Conservation (phyloP, 257 asterid species). For the Coffea eugenioides region DNA sequence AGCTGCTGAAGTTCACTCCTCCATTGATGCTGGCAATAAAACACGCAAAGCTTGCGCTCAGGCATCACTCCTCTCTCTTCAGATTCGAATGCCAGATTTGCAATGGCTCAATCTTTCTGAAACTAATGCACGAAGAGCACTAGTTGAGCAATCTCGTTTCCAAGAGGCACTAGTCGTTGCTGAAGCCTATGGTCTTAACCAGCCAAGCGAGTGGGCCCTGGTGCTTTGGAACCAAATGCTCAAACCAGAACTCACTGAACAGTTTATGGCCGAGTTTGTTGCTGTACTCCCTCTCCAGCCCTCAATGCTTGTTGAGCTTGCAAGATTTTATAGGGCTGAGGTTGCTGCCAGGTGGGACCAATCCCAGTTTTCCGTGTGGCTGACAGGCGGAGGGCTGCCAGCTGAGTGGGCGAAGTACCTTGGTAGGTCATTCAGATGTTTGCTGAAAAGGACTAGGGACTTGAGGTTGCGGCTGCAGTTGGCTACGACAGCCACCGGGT, state of each 20-base stretch:
- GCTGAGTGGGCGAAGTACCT: slow-evolving; percentile 93
- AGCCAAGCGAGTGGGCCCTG: slow-evolving; percentile 95
- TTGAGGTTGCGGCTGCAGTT: slow-evolving; percentile 62
- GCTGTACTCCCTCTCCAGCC: slow-evolving; percentile 92
- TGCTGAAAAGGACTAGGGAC: slow-evolving; percentile 80
- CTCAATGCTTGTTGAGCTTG: slow-evolving; percentile 91
- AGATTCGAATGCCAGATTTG: slow-evolving; percentile 94
- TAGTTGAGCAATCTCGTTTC: slow-evolving; percentile 86
- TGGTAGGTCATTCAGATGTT: slow-evolving; percentile 79
- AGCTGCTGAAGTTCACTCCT: slow-evolving; percentile 94
- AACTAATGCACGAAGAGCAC: slow-evolving; percentile 81
- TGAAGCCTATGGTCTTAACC: slow-evolving; percentile 94
- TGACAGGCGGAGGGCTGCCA: slow-evolving; percentile 88
- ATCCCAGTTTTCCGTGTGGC: slow-evolving; percentile 90
- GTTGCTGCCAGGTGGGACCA: slow-evolving; percentile 96
- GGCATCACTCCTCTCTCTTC: slow-evolving; percentile 94
- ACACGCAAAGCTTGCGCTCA: slow-evolving; percentile 83
- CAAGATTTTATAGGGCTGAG: slow-evolving; percentile 84
- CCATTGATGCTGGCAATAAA: slow-evolving; percentile 91
- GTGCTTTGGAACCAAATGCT: slow-evolving; percentile 99
- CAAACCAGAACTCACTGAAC: slow-evolving; percentile 85
- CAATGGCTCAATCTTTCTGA: slow-evolving; percentile 83
- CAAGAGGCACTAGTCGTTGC: slow-evolving; percentile 96
- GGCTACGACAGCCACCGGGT: slow-evolving; percentile 82
- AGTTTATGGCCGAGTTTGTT: slow-evolving; percentile 87